phyloP scores from a whole-genome alignment of 345 rosid genomes.

The Boechera divaricarpa region DNA sequence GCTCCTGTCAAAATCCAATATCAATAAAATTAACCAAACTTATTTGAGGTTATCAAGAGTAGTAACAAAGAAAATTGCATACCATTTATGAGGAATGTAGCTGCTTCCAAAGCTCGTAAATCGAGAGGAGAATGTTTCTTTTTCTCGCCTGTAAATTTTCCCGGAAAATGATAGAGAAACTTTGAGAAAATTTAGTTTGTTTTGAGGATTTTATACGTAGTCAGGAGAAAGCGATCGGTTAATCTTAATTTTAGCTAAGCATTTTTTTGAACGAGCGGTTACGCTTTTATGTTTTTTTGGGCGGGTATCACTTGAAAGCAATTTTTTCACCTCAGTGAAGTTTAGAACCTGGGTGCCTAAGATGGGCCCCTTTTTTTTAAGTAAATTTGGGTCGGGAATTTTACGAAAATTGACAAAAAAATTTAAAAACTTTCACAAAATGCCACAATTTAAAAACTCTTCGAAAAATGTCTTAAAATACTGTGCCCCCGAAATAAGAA shows the following conservation, averaged over 20 bases:
- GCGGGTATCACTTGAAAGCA: background rate
- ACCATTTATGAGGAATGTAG: conserved; percentile 42
- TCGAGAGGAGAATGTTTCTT: background rate
- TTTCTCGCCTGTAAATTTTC: conserved; percentile 1
- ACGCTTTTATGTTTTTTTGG: background rate
- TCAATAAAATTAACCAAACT: background rate
- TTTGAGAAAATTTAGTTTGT: conserved; percentile 42
- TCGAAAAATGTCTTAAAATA: too few relatives aligned
- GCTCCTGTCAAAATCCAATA: conserved; percentile 31
- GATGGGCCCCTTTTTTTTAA: background rate
- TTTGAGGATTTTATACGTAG: conserved; percentile 32
- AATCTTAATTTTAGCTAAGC: conserved; percentile 29
- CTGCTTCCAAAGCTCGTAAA: background rate
- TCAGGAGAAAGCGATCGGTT: conserved; percentile 33
- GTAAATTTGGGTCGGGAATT: too few relatives aligned
- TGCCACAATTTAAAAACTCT: too few relatives aligned
- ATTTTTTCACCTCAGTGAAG: background rate
- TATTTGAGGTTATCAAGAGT: background rate
- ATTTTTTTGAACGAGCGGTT: conserved; percentile 27
- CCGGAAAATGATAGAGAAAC: conserved; percentile 34
- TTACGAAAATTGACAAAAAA: too few relatives aligned
- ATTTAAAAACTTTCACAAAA: too few relatives aligned
- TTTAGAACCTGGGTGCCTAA: background rate
- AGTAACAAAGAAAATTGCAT: background rate
- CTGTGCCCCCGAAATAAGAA: too few relatives aligned